Base-by-base conservation (phyloP, 228 moss, liverwort and hornwort species). In the Sphagnum fallax region DNA sequence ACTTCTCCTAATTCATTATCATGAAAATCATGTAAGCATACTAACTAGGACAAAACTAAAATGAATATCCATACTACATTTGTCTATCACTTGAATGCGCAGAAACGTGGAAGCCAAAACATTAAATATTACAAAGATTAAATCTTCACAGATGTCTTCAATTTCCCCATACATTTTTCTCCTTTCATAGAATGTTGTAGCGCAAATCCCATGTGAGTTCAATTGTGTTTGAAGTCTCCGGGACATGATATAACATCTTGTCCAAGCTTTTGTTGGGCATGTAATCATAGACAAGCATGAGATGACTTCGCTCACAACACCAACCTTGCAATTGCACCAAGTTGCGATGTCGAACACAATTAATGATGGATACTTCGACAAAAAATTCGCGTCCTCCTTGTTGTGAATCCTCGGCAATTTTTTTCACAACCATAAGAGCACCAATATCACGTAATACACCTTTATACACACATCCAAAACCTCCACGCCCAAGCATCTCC, bases 231-330 rank as follows among this genome's bases (percentile, higher is more conserved):
- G 52, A 16, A 50, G 57, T 8, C 59, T 70, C 67, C 68, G 9
- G 65, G 61, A 0, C 4, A 58, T 51, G 2, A 60, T 47, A 9
- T 5, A 76, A 71, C 52, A 65, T 16, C 48, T 65, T 71, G 66
- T 76, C 71, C 18, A 76, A 53, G 57, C 71, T 71, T 11, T 71
- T 71, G 32, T 66, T 71, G 6, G 71, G 65, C 71, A 76, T 66
- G 75, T 70, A 53, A 15, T 76, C 75, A 66, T 76, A 76, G 6
- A 71, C 75, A 18, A 76, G 16, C 5, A 76, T 32, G 66, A 71
- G 52, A 61, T 67, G 67, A 51, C 58, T 5, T 14, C 47, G 48
- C 15, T 76, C 76, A 52, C 60, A 55, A 51, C 77, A 77, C 72
- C 72, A 77, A 4, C 77, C 77, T 62, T 67, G 55, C 61, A 77